Base-by-base conservation (phyloP, 139 green algal species). In the Penium margaritaceum region DNA sequence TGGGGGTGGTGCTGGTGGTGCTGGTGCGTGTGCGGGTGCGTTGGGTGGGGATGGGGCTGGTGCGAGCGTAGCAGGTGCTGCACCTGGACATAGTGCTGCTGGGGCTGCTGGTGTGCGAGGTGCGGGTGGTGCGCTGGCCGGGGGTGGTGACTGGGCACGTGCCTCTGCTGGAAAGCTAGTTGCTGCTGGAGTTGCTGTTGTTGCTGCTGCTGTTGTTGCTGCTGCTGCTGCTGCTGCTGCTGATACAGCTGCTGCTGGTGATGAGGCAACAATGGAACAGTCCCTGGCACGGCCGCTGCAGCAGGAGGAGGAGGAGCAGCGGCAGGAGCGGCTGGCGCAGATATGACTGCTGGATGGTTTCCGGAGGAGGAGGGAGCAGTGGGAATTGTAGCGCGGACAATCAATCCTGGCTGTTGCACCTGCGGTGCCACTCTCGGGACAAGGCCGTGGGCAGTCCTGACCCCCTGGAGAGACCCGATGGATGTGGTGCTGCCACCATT, bases 31-130 rank as follows among this genome's bases (percentile, higher is more conserved):
- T 47, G 62, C 62, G 19, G 62, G 6, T 47, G 64, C 37, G 41
- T 24, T 17, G 30, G 30, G 14, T 14, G 57, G 14, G 29, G 57
- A 14, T 14, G 57, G 29, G 29, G 57, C 17, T 14, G 57, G 14
- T 14, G 57, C 39, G 41, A 37, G 1, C 24, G 64, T 5, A 32
- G 5, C 64, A 72, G 64, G 14, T 65, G 64, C 35, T n/a, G 35
- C 32, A 24, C 32, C 64, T 64, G 64, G 24, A 46, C 30, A 36
- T 72, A 32, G 43, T 72, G 64, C 64, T 72, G 37, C 39, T n/a
- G n/a, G 15, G 29, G 34, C n/a, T n/a, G 35, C 32, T n/a, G 64
- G 32, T 64, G 64, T 27, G 29, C 30, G 29, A 67, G 64, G 43
- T 72, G 64, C 64, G 68, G 37, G 12, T n/a, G n/a, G 15, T 29